Evolutionary conservation across 768 basidiomycete species (phyloP), one percentile per base, ranked within the genome.

Genomic region (Termitomyces sp.): DNA sequence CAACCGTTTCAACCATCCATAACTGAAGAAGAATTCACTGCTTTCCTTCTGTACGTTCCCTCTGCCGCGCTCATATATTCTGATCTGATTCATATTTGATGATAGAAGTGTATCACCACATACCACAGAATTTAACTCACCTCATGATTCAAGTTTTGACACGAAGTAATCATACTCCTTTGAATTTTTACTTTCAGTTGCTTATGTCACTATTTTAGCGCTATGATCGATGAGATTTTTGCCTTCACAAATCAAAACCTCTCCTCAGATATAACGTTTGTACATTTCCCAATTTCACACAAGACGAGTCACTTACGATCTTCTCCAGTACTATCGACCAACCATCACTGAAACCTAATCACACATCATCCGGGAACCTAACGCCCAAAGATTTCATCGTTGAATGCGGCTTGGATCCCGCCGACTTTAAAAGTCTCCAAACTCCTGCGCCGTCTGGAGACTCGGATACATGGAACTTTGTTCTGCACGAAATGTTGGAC

Each of bases 401-500:
- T 1, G 43, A 54, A 19, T 54, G 53, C n/a, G 53, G 53, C 21
- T 17, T 54, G 44, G 33, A 54, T 28, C 53, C 53, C 14, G 21
- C 35, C 5, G 53, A 54, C 8, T 54, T 54, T 17, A 14, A 54
- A 28, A 45, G 53, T 38, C 53, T 54, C 23, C 43, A 54, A 26
- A 35, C n/a, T 3, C 51, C 51, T 19, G 12, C 41, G 12, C 31
- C 41, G 1, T 35, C 10, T 14, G 53, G 45, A 28, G 53, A 54
- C 26, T n/a, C 9, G 14, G 53, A 54, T 28, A 38, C 43, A 2
- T 54, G 53, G 53, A 38, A 46, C 9, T 28, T 17, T 15, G 45
- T 54, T 19, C 11, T 54, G n/a, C 53, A 54, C 9, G 53, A 54
- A 37, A 38, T 54, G 43, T 37, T 54, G n/a, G 53, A 54, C 33